A percentile compares a stretch with the other conserved stretches of the same genome.
phyloP scores from a whole-genome alignment of 768 basidiomycete genomes.

The Ramaria rubella region DNA sequence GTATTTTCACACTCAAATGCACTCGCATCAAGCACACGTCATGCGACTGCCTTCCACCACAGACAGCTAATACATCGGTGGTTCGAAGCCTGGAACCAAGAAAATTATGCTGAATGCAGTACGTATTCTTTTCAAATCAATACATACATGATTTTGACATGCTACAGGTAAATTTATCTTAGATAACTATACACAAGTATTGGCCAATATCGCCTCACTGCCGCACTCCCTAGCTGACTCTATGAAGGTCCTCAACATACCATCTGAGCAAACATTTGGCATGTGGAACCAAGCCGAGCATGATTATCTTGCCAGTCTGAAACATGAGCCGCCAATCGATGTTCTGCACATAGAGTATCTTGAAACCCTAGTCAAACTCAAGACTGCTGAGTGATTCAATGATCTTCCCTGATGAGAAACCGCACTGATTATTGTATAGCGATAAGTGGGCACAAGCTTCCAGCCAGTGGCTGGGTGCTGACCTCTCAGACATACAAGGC shows the following conservation, averaged over 20 bases:
- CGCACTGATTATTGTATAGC: background rate
- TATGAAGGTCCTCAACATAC: background rate
- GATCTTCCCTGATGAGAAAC: background rate
- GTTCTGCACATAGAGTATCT: background rate
- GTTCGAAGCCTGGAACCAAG: slow-evolving; percentile 17
- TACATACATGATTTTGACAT: background rate
- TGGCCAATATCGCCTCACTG: background rate
- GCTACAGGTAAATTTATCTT: background rate
- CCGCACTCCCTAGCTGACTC: background rate
- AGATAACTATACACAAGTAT: background rate
- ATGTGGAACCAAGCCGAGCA: background rate
- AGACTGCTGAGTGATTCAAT: background rate
- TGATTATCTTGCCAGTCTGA: background rate
- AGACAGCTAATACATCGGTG: slow-evolving; percentile 21
- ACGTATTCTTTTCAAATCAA: background rate
- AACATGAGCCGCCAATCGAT: background rate
- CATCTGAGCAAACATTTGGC: background rate
- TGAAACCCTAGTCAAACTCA: background rate
- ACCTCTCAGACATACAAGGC: background rate
- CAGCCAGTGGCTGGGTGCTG: background rate
- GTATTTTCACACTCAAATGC: slow-evolving; percentile 22
- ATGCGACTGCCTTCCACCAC: slow-evolving; percentile 22
- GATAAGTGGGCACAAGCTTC: background rate
- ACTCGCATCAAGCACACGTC: slow-evolving; percentile 17
- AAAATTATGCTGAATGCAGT: slow-evolving; percentile 22